Evolutionary conservation across 2,329 filamentous ascomycete species (phyloP).

Genomic region (Tetracladium maxilliforme): DNA sequence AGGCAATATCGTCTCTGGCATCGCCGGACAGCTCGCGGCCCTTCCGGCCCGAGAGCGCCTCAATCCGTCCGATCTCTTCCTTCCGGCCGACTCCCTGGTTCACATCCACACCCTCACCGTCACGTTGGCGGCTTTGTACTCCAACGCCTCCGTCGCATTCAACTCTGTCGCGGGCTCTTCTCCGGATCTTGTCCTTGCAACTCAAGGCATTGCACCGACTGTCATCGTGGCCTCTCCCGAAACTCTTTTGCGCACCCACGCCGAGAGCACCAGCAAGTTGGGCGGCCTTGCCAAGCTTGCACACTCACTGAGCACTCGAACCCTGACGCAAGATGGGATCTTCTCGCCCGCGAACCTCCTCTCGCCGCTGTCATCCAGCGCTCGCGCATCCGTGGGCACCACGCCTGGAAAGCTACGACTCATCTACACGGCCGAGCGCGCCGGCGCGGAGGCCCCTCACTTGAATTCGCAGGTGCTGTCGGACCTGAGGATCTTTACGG

Average conservation of each 20-base stretch:
- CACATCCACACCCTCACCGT: slow-evolving; percentile 67
- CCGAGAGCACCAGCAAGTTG: slow-evolving; percentile 41
- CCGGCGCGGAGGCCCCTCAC: slow-evolving; percentile 43
- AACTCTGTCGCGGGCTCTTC: slow-evolving; percentile 72
- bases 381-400: slow-evolving; percentile 42
- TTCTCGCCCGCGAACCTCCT: slow-evolving; percentile 55
- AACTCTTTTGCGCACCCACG: slow-evolving; percentile 55
- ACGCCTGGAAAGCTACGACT: slow-evolving; percentile 64
- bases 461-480: slow-evolving; percentile 59
- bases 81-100: slow-evolving; percentile 70
- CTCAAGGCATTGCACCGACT: slow-evolving; percentile 63
- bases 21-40: slow-evolving; percentile 62
- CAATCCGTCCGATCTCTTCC: slow-evolving; percentile 61
- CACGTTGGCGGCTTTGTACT: slow-evolving; percentile 70
- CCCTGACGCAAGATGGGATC: slow-evolving; percentile 53
- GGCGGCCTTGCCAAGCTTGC: slow-evolving; percentile 49
- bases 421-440: slow-evolving; percentile 63
- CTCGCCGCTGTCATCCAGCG: slow-evolving; percentile 43
- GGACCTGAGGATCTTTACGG: slow-evolving; percentile 69
- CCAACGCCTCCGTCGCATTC: slow-evolving; percentile 72
- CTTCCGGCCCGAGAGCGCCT: slow-evolving; percentile 65
- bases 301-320: slow-evolving; percentile 57
- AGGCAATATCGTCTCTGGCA: slow-evolving; percentile 72
- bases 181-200: slow-evolving; percentile 58
- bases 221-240: slow-evolving; percentile 66